Conservation (phyloP, 208 protist species). For the Acanthamoeba culbertsoni region DNA sequence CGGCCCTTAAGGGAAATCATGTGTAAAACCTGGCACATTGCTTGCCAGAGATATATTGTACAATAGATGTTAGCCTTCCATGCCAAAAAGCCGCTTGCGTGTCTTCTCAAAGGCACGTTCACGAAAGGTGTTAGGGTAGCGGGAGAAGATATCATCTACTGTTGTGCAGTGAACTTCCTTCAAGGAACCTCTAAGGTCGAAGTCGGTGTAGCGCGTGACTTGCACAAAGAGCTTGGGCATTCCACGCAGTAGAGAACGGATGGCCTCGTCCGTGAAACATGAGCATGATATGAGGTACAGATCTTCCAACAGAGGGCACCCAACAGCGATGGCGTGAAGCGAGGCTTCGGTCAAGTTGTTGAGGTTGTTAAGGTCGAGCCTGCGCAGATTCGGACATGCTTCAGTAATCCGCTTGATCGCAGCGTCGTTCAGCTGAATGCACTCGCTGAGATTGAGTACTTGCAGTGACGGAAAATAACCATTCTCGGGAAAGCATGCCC, state of each 20-base stretch:
- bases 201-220: slow-evolving; percentile 55
- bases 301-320: slow-evolving; percentile 42
- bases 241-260: not conserved
- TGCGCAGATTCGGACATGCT: not conserved
- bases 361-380: slow-evolving; percentile 50
- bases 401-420: slow-evolving; percentile 32
- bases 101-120: slow-evolving; percentile 45
- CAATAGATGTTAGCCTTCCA: slow-evolving; percentile 11
- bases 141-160: slow-evolving; percentile 42
- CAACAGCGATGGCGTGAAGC: slow-evolving; percentile 41
- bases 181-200: slow-evolving; percentile 5
- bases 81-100: slow-evolving; percentile 45
- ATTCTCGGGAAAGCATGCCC: slow-evolving; percentile 13
- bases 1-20: too few relatives aligned
- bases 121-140: slow-evolving; percentile 56
- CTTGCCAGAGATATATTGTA: too few relatives aligned
- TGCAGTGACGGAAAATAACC: slow-evolving; percentile 13
- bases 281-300: slow-evolving; percentile 48
- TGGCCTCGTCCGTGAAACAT: slow-evolving; percentile 50
- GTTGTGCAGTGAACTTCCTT: slow-evolving; percentile 58
- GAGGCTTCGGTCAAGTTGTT: slow-evolving; percentile 43
- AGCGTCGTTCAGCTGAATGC: slow-evolving; percentile 29
- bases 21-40: too few relatives aligned
- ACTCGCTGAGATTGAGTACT: slow-evolving; percentile 28
- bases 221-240: slow-evolving; percentile 59